These are phyloP conservation scores for Vitis vinifera DNA, from an alignment of 164 flowering plant genomes.

Conservation along the genomic window ASM3070453v1 NC_081813.1:23219501-23220000, in stretches of 20 bases:
- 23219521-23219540: too few species aligned
- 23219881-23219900: conserved; percentile 51
- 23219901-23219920: conserved; percentile 63
- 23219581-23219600: neutral
- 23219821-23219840: conserved; percentile 36
- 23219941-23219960: conserved; percentile 25
- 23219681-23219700: neutral
- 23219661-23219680: neutral
- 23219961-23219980: conserved; percentile 23
- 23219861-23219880: conserved; percentile 17
- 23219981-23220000: conserved; percentile 43
- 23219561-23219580: neutral
- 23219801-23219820: conserved; percentile 42
- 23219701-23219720: conserved; percentile 33
- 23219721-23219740: conserved; percentile 31
- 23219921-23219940: conserved; percentile 40
- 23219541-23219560: too few species aligned
- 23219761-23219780: conserved; percentile 19
- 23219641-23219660: neutral
- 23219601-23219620: too few species aligned
- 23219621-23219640: neutral
- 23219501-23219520: too few species aligned
- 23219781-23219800: conserved; percentile 24
- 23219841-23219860: conserved; percentile 24
- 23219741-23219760: conserved; percentile 23